phyloP scores from a whole-genome alignment of 805 yeast species.

The Maudiozyma barnettii region DNA sequence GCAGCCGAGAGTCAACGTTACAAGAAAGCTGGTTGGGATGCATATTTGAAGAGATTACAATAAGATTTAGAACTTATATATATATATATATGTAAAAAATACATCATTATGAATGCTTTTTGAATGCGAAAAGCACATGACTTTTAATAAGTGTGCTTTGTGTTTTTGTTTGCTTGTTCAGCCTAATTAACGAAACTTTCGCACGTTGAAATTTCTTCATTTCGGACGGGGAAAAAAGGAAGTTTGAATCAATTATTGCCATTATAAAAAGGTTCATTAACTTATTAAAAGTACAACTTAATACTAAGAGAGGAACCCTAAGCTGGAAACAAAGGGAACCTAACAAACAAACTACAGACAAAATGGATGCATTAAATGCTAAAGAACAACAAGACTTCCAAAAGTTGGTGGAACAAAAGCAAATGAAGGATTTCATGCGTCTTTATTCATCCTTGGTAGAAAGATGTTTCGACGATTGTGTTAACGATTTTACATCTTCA shows the following conservation, averaged over 20 bases:
- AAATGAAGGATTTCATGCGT: conserved; percentile 98
- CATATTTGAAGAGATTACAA: conserved; percentile 45
- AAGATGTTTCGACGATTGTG: conserved; percentile 96
- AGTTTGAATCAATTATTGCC: neutral
- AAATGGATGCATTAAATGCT: conserved; percentile 88
- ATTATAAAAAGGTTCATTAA: neutral
- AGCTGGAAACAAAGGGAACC: too few relatives aligned
- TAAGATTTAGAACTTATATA: neutral
- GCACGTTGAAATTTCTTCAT: neutral
- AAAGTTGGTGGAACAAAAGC: conserved; percentile 91
- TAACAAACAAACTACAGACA: conserved; percentile 7
- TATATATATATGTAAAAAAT: neutral
- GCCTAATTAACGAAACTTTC: too few relatives aligned
- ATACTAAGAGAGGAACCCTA: too few relatives aligned
- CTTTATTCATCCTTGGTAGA: conserved; percentile 89
- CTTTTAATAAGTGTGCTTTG: too few relatives aligned
- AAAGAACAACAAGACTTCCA: conserved; percentile 96
- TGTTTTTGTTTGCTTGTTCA: too few relatives aligned
- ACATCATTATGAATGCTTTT: neutral
- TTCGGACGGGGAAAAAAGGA: neutral
- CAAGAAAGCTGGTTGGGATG: conserved; percentile 90
- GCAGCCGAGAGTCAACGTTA: conserved; percentile 79
- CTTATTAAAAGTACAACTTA: too few relatives aligned
- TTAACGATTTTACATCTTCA: conserved; percentile 93
- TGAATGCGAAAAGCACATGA: neutral